Evolutionary conservation across 306 rosid genomes (phyloP).

Genomic region (Gillenia trifoliata): DNA sequence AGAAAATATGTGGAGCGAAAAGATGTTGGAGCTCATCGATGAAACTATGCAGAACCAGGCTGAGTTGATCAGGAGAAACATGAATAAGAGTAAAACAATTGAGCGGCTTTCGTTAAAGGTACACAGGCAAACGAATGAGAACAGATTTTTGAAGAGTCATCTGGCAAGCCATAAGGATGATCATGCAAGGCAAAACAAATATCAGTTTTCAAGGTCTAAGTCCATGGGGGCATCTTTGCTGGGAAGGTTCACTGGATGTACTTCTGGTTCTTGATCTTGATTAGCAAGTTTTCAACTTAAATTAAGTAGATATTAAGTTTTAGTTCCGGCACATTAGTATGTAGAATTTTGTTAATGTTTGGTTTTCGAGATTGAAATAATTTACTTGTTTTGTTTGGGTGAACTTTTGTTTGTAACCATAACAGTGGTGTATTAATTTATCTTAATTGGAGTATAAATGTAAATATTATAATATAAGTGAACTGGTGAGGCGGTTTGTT

Average conservation of each 20-base stretch:
- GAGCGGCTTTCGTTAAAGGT: not conserved
- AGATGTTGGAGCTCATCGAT: slow-evolving; percentile 11
- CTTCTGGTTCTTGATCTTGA: not conserved
- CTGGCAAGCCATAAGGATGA: not conserved
- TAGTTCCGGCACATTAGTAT: too few species aligned
- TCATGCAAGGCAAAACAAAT: not conserved
- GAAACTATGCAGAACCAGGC: slow-evolving; percentile 15
- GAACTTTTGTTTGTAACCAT: too few species aligned
- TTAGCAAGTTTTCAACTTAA: not conserved
- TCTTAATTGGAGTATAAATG: too few species aligned
- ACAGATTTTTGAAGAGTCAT: slow-evolving; percentile 6
- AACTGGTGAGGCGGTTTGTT: too few species aligned
- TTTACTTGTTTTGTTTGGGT: too few species aligned
- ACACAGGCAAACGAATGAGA: slow-evolving; percentile 13
- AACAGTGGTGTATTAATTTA: too few species aligned
- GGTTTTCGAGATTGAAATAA: too few species aligned
- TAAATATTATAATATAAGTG: too few species aligned
- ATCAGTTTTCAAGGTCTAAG: not conserved
- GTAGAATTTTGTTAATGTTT: too few species aligned
- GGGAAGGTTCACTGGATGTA: slow-evolving; percentile 22
- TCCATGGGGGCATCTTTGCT: slow-evolving; percentile 7
- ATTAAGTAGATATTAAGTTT: too few species aligned
- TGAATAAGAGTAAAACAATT: slow-evolving; percentile 19
- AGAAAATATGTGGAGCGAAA: slow-evolving; percentile 13
- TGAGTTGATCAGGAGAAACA: slow-evolving; percentile 25